Conservation (phyloP, 78 protist species). For the Cavenderia fasciculata region DNA sequence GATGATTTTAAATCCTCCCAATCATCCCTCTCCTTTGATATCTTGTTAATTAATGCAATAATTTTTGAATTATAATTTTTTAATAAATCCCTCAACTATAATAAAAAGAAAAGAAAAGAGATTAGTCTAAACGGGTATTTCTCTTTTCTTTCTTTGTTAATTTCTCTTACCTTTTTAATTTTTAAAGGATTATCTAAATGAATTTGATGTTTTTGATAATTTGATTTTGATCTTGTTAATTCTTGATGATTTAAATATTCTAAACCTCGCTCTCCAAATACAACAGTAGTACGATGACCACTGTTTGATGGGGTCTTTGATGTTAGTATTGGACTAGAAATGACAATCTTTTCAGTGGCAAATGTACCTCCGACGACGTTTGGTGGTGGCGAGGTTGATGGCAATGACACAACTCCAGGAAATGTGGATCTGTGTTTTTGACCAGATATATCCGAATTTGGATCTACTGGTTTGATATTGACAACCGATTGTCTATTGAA, state of each 20-base stretch:
- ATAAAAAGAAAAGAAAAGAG: not conserved
- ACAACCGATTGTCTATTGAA: slow-evolving; percentile 34
- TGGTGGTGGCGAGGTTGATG: not conserved
- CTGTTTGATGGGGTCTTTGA: not conserved
- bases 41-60: slow-evolving; percentile 25
- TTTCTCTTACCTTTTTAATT: slow-evolving; percentile 18
- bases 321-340: not conserved
- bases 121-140: not conserved
- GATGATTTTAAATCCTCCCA: not conserved
- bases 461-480: slow-evolving; percentile 17
- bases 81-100: slow-evolving; percentile 48
- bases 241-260: not conserved
- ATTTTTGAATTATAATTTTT: slow-evolving; percentile 31
- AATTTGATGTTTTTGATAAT: not conserved
- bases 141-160: not conserved
- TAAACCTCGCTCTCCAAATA: slow-evolving; percentile 16
- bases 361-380: not conserved
- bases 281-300: not conserved
- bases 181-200: slow-evolving; percentile 49
- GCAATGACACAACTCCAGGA: slow-evolving; percentile 5
- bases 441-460: not conserved
- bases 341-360: not conserved
- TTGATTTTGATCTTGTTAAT: not conserved
- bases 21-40: slow-evolving; percentile 12
- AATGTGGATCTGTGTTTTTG: slow-evolving; percentile 56